A percentile compares a stretch with the other conserved stretches of the same genome.
Conservation (phyloP, 2,329 filamentous ascomycete species). For the Aspergillus clavatus region DNA sequence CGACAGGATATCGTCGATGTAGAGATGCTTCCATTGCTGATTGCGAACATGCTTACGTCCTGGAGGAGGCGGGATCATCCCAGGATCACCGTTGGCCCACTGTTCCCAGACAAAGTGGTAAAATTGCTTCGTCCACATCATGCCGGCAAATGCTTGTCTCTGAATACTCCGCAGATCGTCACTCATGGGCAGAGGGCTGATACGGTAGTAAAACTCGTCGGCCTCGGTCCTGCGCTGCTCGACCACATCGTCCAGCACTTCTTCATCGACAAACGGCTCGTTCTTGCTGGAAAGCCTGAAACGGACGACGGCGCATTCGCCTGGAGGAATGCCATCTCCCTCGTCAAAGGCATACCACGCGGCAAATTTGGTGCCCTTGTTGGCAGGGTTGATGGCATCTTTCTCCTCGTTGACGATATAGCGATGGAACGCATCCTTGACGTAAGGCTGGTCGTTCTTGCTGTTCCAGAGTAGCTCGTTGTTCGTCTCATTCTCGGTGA, state of each 20-base stretch:
- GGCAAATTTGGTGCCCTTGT: conserved; percentile 78
- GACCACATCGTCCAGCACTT: conserved; percentile 84
- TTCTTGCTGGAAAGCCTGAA: conserved; percentile 77
- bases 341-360: conserved; percentile 93
- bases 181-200: conserved; percentile 88
- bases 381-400: conserved; percentile 72
- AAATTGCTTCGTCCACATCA: conserved; percentile 98
- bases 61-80: conserved; percentile 78
- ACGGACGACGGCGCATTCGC: conserved; percentile 91
- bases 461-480: conserved; percentile 69
- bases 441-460: conserved; percentile 74
- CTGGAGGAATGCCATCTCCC: conserved; percentile 77
- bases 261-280: conserved; percentile 81
- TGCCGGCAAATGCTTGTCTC: conserved; percentile 86
- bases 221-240: conserved; percentile 83
- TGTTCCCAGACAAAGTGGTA: conserved; percentile 98
- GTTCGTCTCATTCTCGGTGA: conserved; percentile 96
- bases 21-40: conserved; percentile 86
- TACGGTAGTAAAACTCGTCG: conserved; percentile 90
- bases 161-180: conserved; percentile 94
- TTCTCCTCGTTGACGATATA: conserved; percentile 79
- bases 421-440: conserved; percentile 93
- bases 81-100: conserved; percentile 92
- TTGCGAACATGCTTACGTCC: conserved; percentile 78
- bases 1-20: conserved; percentile 89